A percentile compares a stretch with the other conserved stretches of the same genome.
These are phyloP conservation scores for Xylariaceae sp. DNA, from an alignment of 2,329 filamentous ascomycete species.

Conservation along the genomic window DNA sequence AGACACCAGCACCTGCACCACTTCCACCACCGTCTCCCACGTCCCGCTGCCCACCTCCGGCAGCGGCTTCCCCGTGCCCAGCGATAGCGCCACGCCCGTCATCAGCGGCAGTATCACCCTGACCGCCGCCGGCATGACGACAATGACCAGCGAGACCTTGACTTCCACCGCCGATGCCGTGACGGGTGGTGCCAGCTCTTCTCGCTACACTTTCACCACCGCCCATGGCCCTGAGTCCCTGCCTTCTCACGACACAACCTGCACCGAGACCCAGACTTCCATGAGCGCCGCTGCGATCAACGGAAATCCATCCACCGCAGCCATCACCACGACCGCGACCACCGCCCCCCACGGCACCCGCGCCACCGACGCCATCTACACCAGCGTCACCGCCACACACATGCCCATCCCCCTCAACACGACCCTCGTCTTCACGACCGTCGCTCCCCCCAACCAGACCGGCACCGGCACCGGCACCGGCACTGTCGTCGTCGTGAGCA, in stretches of 20 bases:
- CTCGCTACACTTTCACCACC: background rate
- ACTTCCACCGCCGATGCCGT: background rate
- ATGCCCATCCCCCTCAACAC: slow-evolving; percentile 38
- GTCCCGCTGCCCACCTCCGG: too few relatives aligned
- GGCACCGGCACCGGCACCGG: background rate
- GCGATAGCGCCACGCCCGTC: background rate
- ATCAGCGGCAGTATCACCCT: background rate
- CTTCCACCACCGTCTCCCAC: background rate
- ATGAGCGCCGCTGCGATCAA: background rate
- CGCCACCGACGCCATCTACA: slow-evolving; percentile 69
- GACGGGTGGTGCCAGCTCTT: background rate
- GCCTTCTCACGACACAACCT: background rate
- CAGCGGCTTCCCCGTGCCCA: too few relatives aligned
- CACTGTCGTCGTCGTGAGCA: background rate
- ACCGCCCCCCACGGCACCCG: slow-evolving; percentile 79
- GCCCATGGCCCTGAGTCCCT: background rate
- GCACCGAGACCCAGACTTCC: background rate
- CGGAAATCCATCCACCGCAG: slow-evolving; percentile 50
- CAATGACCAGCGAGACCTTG: background rate
- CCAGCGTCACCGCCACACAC: slow-evolving; percentile 44
- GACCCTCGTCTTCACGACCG: slow-evolving; percentile 34
- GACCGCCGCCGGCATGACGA: background rate
- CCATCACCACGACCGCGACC: slow-evolving; percentile 62
- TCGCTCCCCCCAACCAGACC: background rate
- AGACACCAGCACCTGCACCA: background rate